Base-by-base conservation (phyloP, 2,329 filamentous ascomycete genomes). In the Chaetomiaceae sp. region DNA sequence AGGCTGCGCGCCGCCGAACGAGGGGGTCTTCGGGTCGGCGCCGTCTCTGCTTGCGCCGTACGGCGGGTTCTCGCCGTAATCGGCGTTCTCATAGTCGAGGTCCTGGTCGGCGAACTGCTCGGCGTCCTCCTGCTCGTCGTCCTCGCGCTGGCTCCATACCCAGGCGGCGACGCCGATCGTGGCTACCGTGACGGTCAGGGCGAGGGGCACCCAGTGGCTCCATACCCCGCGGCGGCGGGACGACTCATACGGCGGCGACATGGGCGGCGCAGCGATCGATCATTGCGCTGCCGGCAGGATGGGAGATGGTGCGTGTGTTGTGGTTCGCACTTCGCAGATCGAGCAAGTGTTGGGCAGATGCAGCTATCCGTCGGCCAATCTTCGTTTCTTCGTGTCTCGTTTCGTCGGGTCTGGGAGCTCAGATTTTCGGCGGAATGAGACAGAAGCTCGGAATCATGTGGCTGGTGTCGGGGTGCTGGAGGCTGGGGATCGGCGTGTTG, bases 121-220 rank as follows among this genome's bases (percentile, higher is more conserved):
- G 53, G 84, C 80, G 25, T 91, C 85, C 49, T 89, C 85, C 54
- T 81, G 50, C 19, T 62, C 57, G 14, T 59, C 60, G 61, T 88
- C 85, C 65, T 80, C 83, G 65, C 89, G 86, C 73, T 95, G 91
- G 69, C 88, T 95, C 91, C 91, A 96, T 56, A 91, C 83, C 92
- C 92, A 97, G 53, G 90, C 90, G 48, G 86, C 91, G 44, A 95
- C 74, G 31, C 91, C 91, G 51, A 88, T 85, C 20, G 91, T 90
- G 56, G 92, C 92, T 62, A 95, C 83, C 43, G 90, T 91, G 54
- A 95, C 84, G 46, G 91, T 96, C 60, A 96, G 72, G 60, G 85
- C 86, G 53, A 97, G 79, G 58, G 92, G 92, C 56, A 96, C 82
- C 89, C 91, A 96, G 73, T 95, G 92, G 66, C 85, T 82, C 73